phyloP scores from a whole-genome alignment of 345 rosid species.

The Salix arbutifolia region DNA sequence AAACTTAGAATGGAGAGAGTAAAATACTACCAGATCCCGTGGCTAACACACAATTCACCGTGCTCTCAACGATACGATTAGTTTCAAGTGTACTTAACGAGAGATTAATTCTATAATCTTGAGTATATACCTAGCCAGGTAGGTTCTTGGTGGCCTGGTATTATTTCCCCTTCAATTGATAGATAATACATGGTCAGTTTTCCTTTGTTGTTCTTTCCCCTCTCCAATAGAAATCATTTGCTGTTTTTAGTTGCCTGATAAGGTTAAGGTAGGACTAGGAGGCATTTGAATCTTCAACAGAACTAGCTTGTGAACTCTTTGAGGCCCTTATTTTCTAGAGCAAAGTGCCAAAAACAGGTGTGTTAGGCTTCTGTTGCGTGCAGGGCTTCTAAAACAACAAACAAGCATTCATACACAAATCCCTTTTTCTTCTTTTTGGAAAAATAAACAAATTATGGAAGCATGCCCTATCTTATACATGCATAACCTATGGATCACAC shows the following conservation, averaged over 20 bases:
- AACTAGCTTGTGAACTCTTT: conserved; percentile 14
- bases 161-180: too few relatives aligned
- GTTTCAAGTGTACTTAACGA: neutral
- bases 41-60: neutral
- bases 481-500: neutral
- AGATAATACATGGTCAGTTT: too few relatives aligned
- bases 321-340: conserved; percentile 15
- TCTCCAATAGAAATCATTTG: neutral
- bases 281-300: conserved; percentile 9
- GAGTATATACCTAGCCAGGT: neutral
- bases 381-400: neutral
- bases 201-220: too few relatives aligned
- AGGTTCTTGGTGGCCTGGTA: neutral
- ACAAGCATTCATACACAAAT: neutral
- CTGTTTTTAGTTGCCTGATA: conserved; percentile 7
- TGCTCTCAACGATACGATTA: neutral
- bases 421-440: neutral
- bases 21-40: neutral
- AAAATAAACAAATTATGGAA: neutral
- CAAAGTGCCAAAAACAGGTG: conserved; percentile 13
- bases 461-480: neutral
- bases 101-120: neutral
- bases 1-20: neutral
- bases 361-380: neutral
- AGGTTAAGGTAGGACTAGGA: neutral